These are phyloP conservation scores for Hyaloscypha hepaticicola DNA, from an alignment of 495 filamentous ascomycete genomes.

Conservation along the genomic window DNA sequence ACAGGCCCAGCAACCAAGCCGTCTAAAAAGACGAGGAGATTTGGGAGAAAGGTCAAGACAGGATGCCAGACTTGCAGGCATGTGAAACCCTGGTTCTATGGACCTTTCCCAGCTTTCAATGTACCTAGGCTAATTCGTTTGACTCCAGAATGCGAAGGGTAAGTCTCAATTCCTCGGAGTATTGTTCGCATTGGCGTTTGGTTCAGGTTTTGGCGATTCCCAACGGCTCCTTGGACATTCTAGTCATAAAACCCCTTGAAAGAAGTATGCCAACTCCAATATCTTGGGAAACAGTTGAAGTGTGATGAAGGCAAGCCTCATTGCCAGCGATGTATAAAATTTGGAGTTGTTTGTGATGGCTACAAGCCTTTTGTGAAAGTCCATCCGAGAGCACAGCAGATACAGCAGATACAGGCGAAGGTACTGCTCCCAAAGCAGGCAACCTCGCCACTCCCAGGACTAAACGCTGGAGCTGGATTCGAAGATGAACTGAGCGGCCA, in stretches of 20 bases:
- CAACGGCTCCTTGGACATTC: too few species aligned
- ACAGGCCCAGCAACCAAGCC: not conserved
- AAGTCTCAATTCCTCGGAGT: too few species aligned
- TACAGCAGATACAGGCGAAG: not conserved
- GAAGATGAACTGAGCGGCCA: not conserved
- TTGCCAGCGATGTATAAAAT: slow-evolving; percentile 30
- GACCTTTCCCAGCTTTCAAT: not conserved
- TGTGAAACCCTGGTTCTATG: not conserved
- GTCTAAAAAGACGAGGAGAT: not conserved
- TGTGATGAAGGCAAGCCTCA: slow-evolving; percentile 32
- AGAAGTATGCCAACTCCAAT: too few species aligned
- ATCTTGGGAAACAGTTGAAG: too few species aligned
- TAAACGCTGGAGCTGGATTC: not conserved
- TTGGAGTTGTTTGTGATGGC: slow-evolving; percentile 20
- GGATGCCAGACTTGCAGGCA: slow-evolving; percentile 37
- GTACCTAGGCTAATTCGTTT: not conserved
- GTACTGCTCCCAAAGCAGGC: not conserved
- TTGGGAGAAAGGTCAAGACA: slow-evolving; percentile 30
- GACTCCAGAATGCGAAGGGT: slow-evolving; percentile 23
- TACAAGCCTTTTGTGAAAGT: not conserved
- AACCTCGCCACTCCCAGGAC: not conserved
- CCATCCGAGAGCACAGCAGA: not conserved
- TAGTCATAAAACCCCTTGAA: too few species aligned
- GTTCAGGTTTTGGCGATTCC: too few species aligned
- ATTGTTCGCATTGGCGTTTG: too few species aligned